Evolutionary conservation across 441 rosid species (phyloP).

Genomic region (Populus hybrid): DNA sequence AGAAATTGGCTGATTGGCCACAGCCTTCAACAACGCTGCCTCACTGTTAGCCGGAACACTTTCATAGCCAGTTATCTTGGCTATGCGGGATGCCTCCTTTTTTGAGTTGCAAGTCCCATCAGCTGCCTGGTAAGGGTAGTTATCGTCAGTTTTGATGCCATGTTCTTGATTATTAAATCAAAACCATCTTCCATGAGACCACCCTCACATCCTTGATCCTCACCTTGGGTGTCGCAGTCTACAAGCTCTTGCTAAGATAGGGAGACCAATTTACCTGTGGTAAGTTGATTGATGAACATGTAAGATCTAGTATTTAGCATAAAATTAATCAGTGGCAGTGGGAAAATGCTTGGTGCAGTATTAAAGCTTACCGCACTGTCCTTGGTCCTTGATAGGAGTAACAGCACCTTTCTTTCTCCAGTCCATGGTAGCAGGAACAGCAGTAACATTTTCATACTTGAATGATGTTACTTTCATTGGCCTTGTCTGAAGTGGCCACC

Average conservation of each 20-base stretch:
- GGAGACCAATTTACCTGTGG: slow-evolving; percentile 47
- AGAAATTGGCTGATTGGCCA: slow-evolving; percentile 59
- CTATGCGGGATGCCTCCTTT: slow-evolving; percentile 26
- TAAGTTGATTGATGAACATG: slow-evolving; percentile 30
- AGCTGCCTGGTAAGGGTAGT: slow-evolving; percentile 56
- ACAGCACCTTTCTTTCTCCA: slow-evolving; percentile 79
- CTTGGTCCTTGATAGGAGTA: slow-evolving; percentile 63
- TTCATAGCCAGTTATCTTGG: slow-evolving; percentile 39
- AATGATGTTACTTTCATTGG: slow-evolving; percentile 2
- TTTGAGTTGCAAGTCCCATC: slow-evolving; percentile 39
- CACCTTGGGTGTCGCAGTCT: slow-evolving; percentile 44
- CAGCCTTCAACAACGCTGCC: slow-evolving; percentile 37
- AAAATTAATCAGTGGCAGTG: no score
- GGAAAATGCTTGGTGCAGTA: neutral
- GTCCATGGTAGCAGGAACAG: slow-evolving; percentile 40
- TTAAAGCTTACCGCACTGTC: slow-evolving; percentile 48
- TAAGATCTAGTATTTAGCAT: neutral
- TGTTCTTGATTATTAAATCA: slow-evolving; percentile 41
- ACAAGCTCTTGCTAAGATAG: slow-evolving; percentile 75
- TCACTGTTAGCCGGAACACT: slow-evolving; percentile 39
- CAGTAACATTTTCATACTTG: slow-evolving; percentile 10
- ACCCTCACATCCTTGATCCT: slow-evolving; percentile 57
- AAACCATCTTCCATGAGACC: slow-evolving; percentile 62
- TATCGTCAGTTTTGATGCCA: slow-evolving; percentile 43
- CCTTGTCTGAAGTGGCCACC: neutral